Percentiles rank a stretch among this genome's conserved stretches.
phyloP scores from a whole-genome alignment of 352 stramenopile species.

The Pythium myriotylum region DNA sequence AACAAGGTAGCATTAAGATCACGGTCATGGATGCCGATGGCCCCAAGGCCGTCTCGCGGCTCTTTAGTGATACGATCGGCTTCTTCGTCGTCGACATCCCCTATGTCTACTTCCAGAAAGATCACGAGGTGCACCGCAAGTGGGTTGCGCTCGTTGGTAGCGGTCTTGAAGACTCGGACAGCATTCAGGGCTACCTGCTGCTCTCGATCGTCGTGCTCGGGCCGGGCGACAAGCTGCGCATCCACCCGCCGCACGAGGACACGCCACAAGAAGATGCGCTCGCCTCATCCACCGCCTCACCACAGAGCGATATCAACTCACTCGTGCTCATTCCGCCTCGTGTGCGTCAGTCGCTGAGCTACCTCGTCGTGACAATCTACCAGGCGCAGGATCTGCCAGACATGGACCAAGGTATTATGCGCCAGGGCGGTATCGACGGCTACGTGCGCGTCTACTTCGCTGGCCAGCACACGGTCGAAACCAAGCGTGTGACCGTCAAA shows the following conservation, averaged over 20 bases:
- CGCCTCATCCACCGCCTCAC: neutral
- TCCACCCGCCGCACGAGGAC: slow-evolving; percentile 55
- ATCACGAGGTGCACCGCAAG: slow-evolving; percentile 89
- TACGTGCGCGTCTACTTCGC: slow-evolving; percentile 82
- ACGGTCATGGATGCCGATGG: slow-evolving; percentile 85
- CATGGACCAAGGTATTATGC: slow-evolving; percentile 81
- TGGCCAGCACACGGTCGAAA: slow-evolving; percentile 69
- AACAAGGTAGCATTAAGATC: slow-evolving; percentile 79
- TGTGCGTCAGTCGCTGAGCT: slow-evolving; percentile 68
- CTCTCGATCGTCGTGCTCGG: slow-evolving; percentile 87
- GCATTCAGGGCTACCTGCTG: slow-evolving; percentile 89
- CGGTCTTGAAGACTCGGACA: slow-evolving; percentile 76
- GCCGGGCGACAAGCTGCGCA: slow-evolving; percentile 76
- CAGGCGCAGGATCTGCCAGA: slow-evolving; percentile 77
- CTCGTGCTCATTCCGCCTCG: slow-evolving; percentile 83
- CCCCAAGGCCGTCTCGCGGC: slow-evolving; percentile 30
- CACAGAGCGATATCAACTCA: slow-evolving; percentile 69
- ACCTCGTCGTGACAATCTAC: slow-evolving; percentile 82
- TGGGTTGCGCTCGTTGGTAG: slow-evolving; percentile 89
- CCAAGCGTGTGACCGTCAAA: slow-evolving; percentile 68
- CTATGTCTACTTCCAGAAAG: slow-evolving; percentile 81
- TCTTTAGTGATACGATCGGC: slow-evolving; percentile 82
- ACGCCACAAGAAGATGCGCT: slow-evolving; percentile 35
- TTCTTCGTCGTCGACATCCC: slow-evolving; percentile 85
- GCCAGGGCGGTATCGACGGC: slow-evolving; percentile 73